Conservation (phyloP, 2,329 filamentous ascomycete genomes). For the Xenosphaeropsis pyriputrescens region DNA sequence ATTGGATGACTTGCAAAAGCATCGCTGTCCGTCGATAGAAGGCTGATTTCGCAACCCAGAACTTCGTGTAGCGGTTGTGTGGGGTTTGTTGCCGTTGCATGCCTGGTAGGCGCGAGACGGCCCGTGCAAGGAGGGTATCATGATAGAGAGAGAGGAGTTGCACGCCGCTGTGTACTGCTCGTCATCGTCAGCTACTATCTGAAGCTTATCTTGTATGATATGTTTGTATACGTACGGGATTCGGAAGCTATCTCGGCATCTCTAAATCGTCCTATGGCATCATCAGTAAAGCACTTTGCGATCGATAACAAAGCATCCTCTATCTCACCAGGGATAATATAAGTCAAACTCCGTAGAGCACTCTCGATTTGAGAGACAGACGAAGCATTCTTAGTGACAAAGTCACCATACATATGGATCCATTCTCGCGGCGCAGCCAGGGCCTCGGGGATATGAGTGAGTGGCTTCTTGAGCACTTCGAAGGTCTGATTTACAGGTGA, state of each 20-base stretch:
- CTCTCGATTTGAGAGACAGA: conserved; percentile 94
- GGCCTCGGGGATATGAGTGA: background rate
- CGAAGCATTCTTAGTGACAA: conserved; percentile 88
- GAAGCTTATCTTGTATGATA: too few species aligned
- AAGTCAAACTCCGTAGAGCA: conserved; percentile 79
- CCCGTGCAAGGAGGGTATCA: conserved; percentile 66
- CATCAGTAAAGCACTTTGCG: background rate
- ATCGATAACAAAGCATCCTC: background rate
- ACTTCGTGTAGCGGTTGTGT: conserved; percentile 52
- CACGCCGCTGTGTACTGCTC: conserved; percentile 60
- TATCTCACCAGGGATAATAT: conserved; percentile 69
- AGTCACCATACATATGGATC: conserved; percentile 66
- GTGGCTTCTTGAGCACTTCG: background rate
- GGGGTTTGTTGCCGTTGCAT: conserved; percentile 32
- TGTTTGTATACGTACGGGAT: conserved; percentile 25
- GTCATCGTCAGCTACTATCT: background rate
- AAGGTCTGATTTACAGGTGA: too few species aligned
- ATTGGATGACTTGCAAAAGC: conserved; percentile 78
- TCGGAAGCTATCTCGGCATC: conserved; percentile 94
- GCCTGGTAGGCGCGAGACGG: conserved; percentile 40
- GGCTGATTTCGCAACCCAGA: conserved; percentile 46
- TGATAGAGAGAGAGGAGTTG: conserved; percentile 88
- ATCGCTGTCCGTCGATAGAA: conserved; percentile 73
- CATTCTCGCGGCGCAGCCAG: conserved; percentile 48
- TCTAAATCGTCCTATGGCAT: conserved; percentile 56